These are phyloP conservation scores for Zygosaccharomyces pseudorouxii DNA, from an alignment of 805 yeast species.

Conservation along the genomic window DNA sequence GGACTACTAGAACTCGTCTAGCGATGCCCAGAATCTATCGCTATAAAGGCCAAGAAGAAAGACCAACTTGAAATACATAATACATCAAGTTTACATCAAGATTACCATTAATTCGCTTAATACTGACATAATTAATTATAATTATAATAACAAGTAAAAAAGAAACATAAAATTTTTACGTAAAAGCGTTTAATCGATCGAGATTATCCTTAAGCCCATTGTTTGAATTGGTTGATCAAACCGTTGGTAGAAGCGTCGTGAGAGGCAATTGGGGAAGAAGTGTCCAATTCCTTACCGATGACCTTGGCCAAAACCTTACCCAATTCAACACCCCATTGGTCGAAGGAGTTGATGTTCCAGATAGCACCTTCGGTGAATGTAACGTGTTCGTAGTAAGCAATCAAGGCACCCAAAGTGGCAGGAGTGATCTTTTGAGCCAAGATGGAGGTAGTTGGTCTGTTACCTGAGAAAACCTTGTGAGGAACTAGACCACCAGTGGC, in stretches of 20 bases:
- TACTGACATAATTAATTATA: neutral
- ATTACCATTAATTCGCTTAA: too few species aligned
- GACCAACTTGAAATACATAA: too few species aligned
- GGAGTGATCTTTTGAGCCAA: slow-evolving; percentile 95
- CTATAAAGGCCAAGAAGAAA: too few species aligned
- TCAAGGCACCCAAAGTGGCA: slow-evolving; percentile 90
- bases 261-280: slow-evolving; percentile 46
- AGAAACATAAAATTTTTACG: slow-evolving; percentile 4
- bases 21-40: too few species aligned
- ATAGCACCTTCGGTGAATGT: slow-evolving; percentile 98
- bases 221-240: slow-evolving; percentile 91
- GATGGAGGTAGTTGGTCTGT: slow-evolving; percentile 98
- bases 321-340: slow-evolving; percentile 99
- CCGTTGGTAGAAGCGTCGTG: slow-evolving; percentile 93
- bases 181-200: slow-evolving; percentile 7
- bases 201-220: slow-evolving; percentile 49
- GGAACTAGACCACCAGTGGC: slow-evolving; percentile 81
- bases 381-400: slow-evolving; percentile 95
- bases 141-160: neutral
- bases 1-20: neutral
- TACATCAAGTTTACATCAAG: too few species aligned
- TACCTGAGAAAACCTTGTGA: slow-evolving; percentile 95
- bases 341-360: slow-evolving; percentile 99
- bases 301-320: slow-evolving; percentile 97
- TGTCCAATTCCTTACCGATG: slow-evolving; percentile 83